Evolutionary conservation across 2,329 filamentous ascomycete species (phyloP).

Genomic region (Xylariaceae sp.): DNA sequence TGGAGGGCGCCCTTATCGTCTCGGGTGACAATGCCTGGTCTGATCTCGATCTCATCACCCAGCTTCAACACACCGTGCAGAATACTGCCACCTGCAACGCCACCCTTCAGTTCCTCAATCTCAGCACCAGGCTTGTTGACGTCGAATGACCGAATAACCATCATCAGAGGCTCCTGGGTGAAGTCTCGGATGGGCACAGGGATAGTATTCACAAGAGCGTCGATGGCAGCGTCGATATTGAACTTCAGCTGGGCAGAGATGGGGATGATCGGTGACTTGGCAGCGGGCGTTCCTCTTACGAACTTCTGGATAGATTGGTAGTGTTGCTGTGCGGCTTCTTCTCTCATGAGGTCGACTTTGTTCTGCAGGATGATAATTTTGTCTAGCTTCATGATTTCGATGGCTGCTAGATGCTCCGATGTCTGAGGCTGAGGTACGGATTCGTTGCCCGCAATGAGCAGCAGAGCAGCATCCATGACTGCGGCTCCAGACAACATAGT

Average conservation of each 20-base stretch:
- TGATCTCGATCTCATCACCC: constrained; percentile 97
- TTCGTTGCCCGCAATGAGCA: constrained; percentile 98
- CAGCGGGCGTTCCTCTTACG: constrained; percentile 94
- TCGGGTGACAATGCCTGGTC: constrained; percentile 96
- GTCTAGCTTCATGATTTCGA: constrained; percentile 99
- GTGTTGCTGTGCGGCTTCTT: constrained; percentile 90
- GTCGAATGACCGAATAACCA: constrained; percentile 98
- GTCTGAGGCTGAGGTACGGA: constrained; percentile 97
- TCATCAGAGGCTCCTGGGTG: constrained; percentile 92
- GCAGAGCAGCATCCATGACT: constrained; percentile 97
- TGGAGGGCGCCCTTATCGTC: constrained; percentile 92
- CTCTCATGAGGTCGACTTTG: constrained; percentile 98
- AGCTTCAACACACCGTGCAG: constrained; percentile 96
- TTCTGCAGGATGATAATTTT: constrained; percentile 99
- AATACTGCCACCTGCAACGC: constrained; percentile 96
- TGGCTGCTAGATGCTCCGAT: constrained; percentile 96
- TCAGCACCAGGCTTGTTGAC: constrained; percentile 99
- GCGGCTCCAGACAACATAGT: constrained; percentile 99
- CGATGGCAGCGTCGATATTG: constrained; percentile 98
- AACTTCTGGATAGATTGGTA: constrained; percentile 98
- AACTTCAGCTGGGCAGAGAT: constrained; percentile 98
- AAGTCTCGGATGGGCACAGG: constrained; percentile 92
- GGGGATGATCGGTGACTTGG: constrained; percentile 92
- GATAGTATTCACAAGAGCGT: constrained; percentile 93
- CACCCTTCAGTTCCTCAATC: constrained; percentile 97